Percentiles rank a stretch among this genome's conserved stretches.
Conservation (phyloP, 768 basidiomycete species). For the Pilatotrama ljubarskyi region DNA sequence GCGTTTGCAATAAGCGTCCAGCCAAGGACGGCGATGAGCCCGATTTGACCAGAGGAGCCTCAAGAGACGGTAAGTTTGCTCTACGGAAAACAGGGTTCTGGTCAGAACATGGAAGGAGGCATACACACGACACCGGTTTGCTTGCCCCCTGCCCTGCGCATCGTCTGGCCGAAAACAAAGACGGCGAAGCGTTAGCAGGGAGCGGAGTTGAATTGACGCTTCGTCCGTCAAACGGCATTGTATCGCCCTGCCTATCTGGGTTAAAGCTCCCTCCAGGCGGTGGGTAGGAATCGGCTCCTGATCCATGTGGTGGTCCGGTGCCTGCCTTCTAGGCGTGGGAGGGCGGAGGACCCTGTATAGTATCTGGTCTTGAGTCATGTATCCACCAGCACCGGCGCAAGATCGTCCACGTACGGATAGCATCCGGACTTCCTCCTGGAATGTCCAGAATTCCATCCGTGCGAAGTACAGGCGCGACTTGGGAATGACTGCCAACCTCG, state of each 20-base stretch:
- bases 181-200: neutral
- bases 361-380: neutral
- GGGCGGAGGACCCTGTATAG: neutral
- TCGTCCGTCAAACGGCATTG: neutral
- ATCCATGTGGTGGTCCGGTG: slow-evolving; percentile 10
- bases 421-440: neutral
- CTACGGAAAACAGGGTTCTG: neutral
- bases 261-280: neutral
- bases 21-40: neutral
- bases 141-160: neutral
- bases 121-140: neutral
- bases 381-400: neutral
- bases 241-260: slow-evolving; percentile 9
- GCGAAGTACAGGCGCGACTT: too few relatives aligned
- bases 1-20: neutral
- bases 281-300: neutral
- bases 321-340: neutral
- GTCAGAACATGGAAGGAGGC: neutral
- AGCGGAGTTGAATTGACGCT: neutral
- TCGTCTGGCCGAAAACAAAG: slow-evolving; percentile 3
- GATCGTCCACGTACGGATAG: neutral
- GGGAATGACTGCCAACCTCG: too few relatives aligned
- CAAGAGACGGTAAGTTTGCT: neutral
- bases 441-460: too few relatives aligned
- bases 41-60: slow-evolving; percentile 1